Conservation (phyloP, 306 rosid genomes). For the Vachellia collinsii region DNA sequence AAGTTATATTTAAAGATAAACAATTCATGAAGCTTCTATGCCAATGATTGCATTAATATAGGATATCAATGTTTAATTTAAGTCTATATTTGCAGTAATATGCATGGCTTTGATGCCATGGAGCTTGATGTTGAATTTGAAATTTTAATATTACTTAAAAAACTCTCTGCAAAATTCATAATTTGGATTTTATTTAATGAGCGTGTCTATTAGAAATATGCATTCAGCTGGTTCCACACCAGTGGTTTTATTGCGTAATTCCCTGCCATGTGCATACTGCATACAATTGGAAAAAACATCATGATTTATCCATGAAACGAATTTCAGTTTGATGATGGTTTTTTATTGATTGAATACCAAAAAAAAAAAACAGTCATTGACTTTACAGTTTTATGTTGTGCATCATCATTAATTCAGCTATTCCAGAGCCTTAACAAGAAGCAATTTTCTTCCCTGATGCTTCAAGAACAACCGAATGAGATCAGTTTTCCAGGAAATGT, state of each 20-base stretch:
- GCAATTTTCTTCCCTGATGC: slow-evolving; percentile 48
- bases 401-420: not conserved
- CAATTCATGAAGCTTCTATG: too few relatives aligned
- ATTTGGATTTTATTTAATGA: too few relatives aligned
- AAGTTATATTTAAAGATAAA: too few relatives aligned
- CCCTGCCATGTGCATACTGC: not conserved
- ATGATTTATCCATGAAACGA: not conserved
- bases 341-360: not conserved
- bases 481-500: slow-evolving; percentile 35
- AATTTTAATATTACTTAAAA: slow-evolving; percentile 7
- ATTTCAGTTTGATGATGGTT: not conserved
- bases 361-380: not conserved
- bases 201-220: not conserved
- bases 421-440: slow-evolving; percentile 57
- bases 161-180: too few relatives aligned
- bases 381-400: slow-evolving; percentile 7
- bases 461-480: slow-evolving; percentile 56
- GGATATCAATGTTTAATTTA: too few relatives aligned
- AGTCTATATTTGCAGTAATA: too few relatives aligned
- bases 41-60: too few relatives aligned
- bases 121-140: not conserved
- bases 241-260: not conserved
- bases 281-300: slow-evolving; percentile 5
- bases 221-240: not conserved
- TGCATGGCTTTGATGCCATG: too few relatives aligned